Base-by-base conservation (phyloP, 768 basidiomycete genomes). In the Lepiota brunneoincarnata region DNA sequence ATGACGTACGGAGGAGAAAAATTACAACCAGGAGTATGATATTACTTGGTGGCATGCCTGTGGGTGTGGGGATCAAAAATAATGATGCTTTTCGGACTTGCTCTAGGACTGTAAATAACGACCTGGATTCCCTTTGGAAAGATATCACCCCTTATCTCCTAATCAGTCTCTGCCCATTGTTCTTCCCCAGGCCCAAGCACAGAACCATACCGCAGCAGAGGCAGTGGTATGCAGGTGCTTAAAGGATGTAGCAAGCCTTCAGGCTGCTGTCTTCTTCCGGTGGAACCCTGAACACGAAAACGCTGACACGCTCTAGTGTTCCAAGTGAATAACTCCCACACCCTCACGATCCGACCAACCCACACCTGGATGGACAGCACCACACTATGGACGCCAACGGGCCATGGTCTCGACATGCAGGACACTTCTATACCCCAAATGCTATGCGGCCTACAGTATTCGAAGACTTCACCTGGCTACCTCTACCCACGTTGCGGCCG, bases 331-430 rank as follows among this genome's bases (percentile, higher is more conserved):
- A n/a, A n/a, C n/a, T n/a, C n/a, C n/a, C n/a, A n/a, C n/a, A n/a
- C n/a, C n/a, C n/a, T n/a, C n/a, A n/a, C n/a, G n/a, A n/a, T n/a
- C n/a, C n/a, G n/a, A n/a, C n/a, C n/a, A n/a, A n/a, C n/a, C n/a
- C n/a, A n/a, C n/a, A n/a, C n/a, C n/a, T n/a, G n/a, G n/a, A n/a
- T n/a, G n/a, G n/a, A n/a, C 23, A 1, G 15, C 14, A 45, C 15
- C 2, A 17, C 5, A 15, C 2, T 4, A 26, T 57, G 63, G 37
- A 12, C 67, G 62, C 14, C 71, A 70, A 49, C 81, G 81, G 56
- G 70, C 83, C 21, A 63, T 84, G 24, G 63, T 82, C n/a, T 72
- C 77, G 1, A 76, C 82, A 58, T 74, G 76, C 17, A 82, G 82
- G 6, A 83, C 82, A 64, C 72, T 6, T 69, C 70, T 2, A 36